Evolutionary conservation across 805 yeast species (phyloP).

Genomic region (Candida montana): DNA sequence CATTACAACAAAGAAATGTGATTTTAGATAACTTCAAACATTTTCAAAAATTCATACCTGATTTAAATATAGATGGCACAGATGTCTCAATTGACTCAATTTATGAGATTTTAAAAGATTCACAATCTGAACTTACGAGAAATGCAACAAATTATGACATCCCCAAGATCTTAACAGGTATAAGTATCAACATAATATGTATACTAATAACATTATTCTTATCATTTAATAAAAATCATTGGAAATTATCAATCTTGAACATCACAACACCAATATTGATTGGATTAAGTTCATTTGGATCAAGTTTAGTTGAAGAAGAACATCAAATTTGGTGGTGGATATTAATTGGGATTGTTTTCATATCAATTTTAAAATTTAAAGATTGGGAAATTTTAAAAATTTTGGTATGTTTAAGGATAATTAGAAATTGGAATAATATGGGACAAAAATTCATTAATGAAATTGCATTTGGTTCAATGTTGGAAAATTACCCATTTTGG

Average conservation of each 20-base stretch:
- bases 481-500: slow-evolving; percentile 14
- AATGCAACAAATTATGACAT: slow-evolving; percentile 74
- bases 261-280: slow-evolving; percentile 28
- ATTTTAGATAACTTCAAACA: slow-evolving; percentile 56
- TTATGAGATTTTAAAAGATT: slow-evolving; percentile 15
- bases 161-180: slow-evolving; percentile 34
- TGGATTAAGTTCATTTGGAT: slow-evolving; percentile 65
- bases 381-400: slow-evolving; percentile 4
- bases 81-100: slow-evolving; percentile 11
- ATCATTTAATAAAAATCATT: not conserved
- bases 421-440: slow-evolving; percentile 82
- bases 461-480: slow-evolving; percentile 1
- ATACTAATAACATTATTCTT: slow-evolving; percentile 5
- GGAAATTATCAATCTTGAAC: not conserved
- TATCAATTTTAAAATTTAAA: not conserved
- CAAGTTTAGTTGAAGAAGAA: slow-evolving; percentile 91
- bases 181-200: slow-evolving; percentile 20
- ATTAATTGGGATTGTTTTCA: slow-evolving; percentile 9
- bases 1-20: slow-evolving; percentile 29
- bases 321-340: slow-evolving; percentile 95
- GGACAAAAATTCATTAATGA: slow-evolving; percentile 69
- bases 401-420: slow-evolving; percentile 37
- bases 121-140: slow-evolving; percentile 48
- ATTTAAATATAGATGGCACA: slow-evolving; percentile 9
- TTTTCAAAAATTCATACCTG: slow-evolving; percentile 38